These are phyloP conservation scores for Beauveria asiatica DNA, from an alignment of 2,329 filamentous ascomycete species.

Conservation along the genomic window DNA sequence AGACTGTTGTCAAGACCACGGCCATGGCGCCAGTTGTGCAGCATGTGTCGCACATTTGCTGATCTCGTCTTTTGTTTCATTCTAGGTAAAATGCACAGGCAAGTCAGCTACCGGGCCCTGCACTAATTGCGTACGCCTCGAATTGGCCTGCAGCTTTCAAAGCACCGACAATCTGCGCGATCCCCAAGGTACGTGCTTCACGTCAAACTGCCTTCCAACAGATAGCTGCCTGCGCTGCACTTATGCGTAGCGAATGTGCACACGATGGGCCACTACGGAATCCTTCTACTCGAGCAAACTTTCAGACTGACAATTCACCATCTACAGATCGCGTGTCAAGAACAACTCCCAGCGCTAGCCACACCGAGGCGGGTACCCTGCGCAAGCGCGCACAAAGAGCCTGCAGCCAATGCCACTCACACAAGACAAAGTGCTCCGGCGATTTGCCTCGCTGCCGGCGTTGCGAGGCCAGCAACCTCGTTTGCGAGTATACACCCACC, in stretches of 20 bases:
- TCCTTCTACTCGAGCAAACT: background rate
- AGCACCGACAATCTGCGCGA: constrained; percentile 15
- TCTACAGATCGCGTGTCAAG: constrained; percentile 24
- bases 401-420: constrained; percentile 32
- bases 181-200: constrained; percentile 14
- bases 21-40: background rate
- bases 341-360: constrained; percentile 31
- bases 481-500: constrained; percentile 31
- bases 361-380: constrained; percentile 33
- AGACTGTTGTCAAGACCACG: background rate
- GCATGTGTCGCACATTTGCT: background rate
- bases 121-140: constrained; percentile 29
- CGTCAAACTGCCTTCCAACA: background rate
- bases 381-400: constrained; percentile 34
- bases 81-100: constrained; percentile 34
- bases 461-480: constrained; percentile 26
- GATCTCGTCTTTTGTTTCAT: background rate
- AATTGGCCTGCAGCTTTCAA: constrained; percentile 29
- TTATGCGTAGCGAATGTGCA: background rate
- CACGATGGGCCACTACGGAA: background rate
- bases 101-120: constrained; percentile 28
- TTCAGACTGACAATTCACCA: constrained; percentile 1
- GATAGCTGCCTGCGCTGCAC: background rate
- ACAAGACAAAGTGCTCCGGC: constrained; percentile 36
- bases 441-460: constrained; percentile 31